Percentiles rank a stretch among this genome's conserved stretches.
These are phyloP conservation scores for Chenopodium suecicum DNA, from an alignment of 148 eudicot genomes.

Conservation along the genomic window DNA sequence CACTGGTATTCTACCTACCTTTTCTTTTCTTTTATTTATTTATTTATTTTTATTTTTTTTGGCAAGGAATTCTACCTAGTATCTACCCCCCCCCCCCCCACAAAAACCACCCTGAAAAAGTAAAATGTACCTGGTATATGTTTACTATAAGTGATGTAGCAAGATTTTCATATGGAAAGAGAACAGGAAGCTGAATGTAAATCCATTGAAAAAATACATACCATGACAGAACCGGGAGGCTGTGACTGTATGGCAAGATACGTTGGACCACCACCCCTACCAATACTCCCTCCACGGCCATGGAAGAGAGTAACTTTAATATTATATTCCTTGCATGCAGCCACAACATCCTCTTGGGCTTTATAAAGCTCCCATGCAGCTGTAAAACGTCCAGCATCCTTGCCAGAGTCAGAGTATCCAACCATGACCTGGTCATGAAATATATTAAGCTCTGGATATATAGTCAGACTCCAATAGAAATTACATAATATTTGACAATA, in stretches of 20 bases:
- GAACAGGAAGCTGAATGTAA: slow-evolving; percentile 1
- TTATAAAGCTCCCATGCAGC: slow-evolving; percentile 96
- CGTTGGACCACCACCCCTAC: slow-evolving; percentile 96
- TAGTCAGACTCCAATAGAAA: not conserved
- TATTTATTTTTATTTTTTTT: too few relatives aligned
- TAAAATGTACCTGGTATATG: too few relatives aligned
- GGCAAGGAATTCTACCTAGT: too few relatives aligned
- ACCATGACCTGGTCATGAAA: slow-evolving; percentile 75
- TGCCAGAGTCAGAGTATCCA: slow-evolving; percentile 92
- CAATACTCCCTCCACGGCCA: slow-evolving; percentile 94
- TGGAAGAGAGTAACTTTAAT: slow-evolving; percentile 86
- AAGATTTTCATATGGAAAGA: not conserved
- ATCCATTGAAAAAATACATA: slow-evolving; percentile 21
- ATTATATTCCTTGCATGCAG: slow-evolving; percentile 78
- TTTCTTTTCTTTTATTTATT: too few relatives aligned
- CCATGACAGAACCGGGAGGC: slow-evolving; percentile 97
- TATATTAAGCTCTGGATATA: slow-evolving; percentile 14
- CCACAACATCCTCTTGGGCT: slow-evolving; percentile 92
- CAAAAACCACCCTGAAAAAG: too few relatives aligned
- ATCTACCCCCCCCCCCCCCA: too few relatives aligned
- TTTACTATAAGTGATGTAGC: not conserved
- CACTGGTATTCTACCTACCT: not conserved
- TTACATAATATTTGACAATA: not conserved
- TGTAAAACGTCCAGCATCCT: slow-evolving; percentile 94
- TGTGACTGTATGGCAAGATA: slow-evolving; percentile 93